These are phyloP conservation scores for Malus asiatica DNA, from an alignment of 306 rosid species.

Conservation along the genomic window DNA sequence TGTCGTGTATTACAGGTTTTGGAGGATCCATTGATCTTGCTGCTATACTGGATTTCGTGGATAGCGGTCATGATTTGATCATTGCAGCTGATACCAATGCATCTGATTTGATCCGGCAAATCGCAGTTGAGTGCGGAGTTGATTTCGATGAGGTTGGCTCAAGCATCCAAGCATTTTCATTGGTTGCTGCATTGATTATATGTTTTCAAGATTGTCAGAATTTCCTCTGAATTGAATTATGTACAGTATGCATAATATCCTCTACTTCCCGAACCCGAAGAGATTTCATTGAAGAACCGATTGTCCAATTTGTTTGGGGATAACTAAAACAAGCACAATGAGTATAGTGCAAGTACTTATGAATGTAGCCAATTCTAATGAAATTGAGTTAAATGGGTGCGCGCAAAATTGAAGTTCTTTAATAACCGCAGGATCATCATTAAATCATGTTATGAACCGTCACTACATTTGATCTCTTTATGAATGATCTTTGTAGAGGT, in stretches of 20 bases:
- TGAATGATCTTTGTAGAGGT: neutral
- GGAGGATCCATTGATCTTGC: slow-evolving; percentile 78
- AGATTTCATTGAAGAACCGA: neutral
- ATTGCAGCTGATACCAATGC: slow-evolving; percentile 67
- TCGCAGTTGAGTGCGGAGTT: slow-evolving; percentile 81
- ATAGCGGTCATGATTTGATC: slow-evolving; percentile 93
- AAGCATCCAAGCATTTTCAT: neutral
- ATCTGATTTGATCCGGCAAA: slow-evolving; percentile 79
- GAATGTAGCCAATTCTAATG: neutral
- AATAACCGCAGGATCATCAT: neutral
- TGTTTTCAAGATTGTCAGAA: neutral
- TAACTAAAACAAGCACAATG: neutral
- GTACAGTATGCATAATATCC: neutral
- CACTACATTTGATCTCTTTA: neutral
- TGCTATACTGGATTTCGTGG: slow-evolving; percentile 81
- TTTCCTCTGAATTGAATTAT: neutral
- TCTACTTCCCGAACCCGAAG: neutral
- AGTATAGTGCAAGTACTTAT: neutral
- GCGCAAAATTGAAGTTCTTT: too few relatives aligned
- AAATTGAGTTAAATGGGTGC: neutral
- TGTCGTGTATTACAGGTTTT: slow-evolving; percentile 45
- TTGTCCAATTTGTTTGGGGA: neutral
- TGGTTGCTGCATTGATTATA: neutral
- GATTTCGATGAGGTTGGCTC: slow-evolving; percentile 89
- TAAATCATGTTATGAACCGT: neutral